Evolutionary conservation across 495 filamentous ascomycete species (phyloP), one percentile per base, ranked within the genome.

Genomic region (Annulohypoxylon maeteangense): DNA sequence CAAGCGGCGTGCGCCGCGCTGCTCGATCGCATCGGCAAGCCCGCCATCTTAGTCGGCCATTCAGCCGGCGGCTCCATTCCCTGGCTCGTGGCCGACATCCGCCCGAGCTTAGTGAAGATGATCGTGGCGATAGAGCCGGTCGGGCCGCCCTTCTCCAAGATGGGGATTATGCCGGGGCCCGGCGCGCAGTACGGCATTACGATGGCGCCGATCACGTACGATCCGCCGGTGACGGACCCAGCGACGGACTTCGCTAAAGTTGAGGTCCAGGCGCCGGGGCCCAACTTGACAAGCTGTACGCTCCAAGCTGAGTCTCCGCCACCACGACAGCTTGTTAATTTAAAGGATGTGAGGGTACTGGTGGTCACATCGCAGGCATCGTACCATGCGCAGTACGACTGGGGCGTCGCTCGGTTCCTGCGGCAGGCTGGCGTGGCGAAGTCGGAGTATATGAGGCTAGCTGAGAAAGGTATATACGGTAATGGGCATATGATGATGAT

Each of bases 401-500:
- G 83, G 75, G 88, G 81, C 68, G 86, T 83, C 0, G 83, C 85
- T 20, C 61, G 75, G 58, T 90, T 84, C 70, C 75, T 89, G 62
- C 69, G 80, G 60, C 88, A 91, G 74, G 87, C 85, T 1, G 87
- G 88, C 1, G 82, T 87, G 1, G 48, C 8, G 31, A 27, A 72
- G 3, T 79, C 82, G 5, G 74, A 85, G 56, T 80, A 82, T 60
- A 36, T 86, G 53, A 74, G 85, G 53, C 78, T 90, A 58, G 75
- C 68, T 0, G 76, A 86, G 68, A 53, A 68, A 7, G 82, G 83
- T 0, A 84, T 89, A 25, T 67, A 79, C 32, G 88, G 89, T 1
- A 90, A 90, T 72, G 87, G 84, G 8, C 87, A 90, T 75, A 80
- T 90, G 74, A 78, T 85, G 56, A 88, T 88, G 65, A 75, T 90